These are phyloP conservation scores for Drosera spatulata DNA, from an alignment of 179 eudicot species.

Conservation along the genomic window DNA sequence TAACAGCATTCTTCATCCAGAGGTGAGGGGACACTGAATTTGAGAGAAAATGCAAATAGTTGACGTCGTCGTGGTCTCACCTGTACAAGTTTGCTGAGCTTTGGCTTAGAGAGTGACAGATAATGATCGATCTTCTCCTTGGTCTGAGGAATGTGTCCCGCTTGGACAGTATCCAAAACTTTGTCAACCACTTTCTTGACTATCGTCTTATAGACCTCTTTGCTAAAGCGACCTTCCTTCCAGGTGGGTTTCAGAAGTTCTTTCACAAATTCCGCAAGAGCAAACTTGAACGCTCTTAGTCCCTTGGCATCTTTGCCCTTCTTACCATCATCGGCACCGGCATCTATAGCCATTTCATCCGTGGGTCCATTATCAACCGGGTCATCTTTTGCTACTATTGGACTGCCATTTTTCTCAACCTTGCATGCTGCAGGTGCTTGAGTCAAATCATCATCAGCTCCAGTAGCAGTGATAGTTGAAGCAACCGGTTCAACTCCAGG, in stretches of 20 bases:
- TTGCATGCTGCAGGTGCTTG: slow-evolving; percentile 5
- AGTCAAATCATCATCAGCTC: slow-evolving; percentile 4
- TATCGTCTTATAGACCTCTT: slow-evolving; percentile 64
- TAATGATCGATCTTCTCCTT: slow-evolving; percentile 75
- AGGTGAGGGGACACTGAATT: not conserved
- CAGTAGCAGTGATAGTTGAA: slow-evolving; percentile 2
- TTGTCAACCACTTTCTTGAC: slow-evolving; percentile 90
- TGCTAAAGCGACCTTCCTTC: slow-evolving; percentile 80
- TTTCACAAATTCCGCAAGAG: slow-evolving; percentile 75
- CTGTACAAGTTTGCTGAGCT: slow-evolving; percentile 81
- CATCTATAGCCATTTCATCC: slow-evolving; percentile 25
- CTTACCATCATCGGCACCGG: slow-evolving; percentile 34
- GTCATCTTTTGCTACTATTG: slow-evolving; percentile 9
- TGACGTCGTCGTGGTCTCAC: slow-evolving; percentile 22
- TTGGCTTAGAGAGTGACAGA: slow-evolving; percentile 48
- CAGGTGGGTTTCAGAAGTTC: slow-evolving; percentile 79
- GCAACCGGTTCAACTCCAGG: not conserved
- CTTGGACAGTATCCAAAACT: slow-evolving; percentile 48
- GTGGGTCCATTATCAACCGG: slow-evolving; percentile 19
- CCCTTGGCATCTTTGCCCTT: slow-evolving; percentile 51
- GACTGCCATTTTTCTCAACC: slow-evolving; percentile 16
- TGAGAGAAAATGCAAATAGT: not conserved
- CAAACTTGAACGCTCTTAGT: slow-evolving; percentile 59
- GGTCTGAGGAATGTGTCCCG: slow-evolving; percentile 52
- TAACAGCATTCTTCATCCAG: no score